Base-by-base conservation (phyloP, 148 eudicot species). In the Rheum nobile region DNA sequence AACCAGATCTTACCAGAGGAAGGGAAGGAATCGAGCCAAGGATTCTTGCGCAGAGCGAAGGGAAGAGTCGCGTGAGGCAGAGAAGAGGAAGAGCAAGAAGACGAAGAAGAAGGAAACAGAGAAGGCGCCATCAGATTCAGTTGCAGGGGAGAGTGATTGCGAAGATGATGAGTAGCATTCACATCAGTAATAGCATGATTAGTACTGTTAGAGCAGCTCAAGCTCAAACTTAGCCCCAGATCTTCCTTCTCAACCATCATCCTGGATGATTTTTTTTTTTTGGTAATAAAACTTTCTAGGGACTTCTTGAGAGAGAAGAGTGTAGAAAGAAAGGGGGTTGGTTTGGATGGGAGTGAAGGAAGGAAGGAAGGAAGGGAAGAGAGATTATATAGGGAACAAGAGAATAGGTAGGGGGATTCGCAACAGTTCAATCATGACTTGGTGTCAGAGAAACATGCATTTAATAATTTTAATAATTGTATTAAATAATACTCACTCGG, bases 401-500 rank as follows among this genome's bases (percentile, higher is more conserved):
- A 63, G 68, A 31, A 31, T 17, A 65, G 39, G 11, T 1, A 31
- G 10, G 2, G 70, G 17, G 63, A 32, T 32, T 31, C 50, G 73
- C 9, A 39, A 71, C 73, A 71, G 48, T 71, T 41, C 73, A 71
- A 71, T 71, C 50, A 71, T 71, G 73, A 71, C 29, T 71, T 71
- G 46, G 50, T 71, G 73, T 71, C 73, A 71, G 73, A 38, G 41
- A 65, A 65, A 65, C 70, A 65, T 65, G 70, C 70, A 65, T 65
- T 32, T 9, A 65, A 32, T 65, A 4, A 63, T 31, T 26, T 6
- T 8, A 59, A 12, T 1, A 31, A 24, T 8, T 24, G 16, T 26
- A 11, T 6, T 11, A 57, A 57, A 57, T 24, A 57, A 6, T 24
- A 12, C n/a, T n/a, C n/a, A n/a, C n/a, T n/a, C n/a, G n/a, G n/a